Evolutionary conservation across 2,329 filamentous ascomycete genomes (phyloP).

Genomic region (Trichothecium roseum): DNA sequence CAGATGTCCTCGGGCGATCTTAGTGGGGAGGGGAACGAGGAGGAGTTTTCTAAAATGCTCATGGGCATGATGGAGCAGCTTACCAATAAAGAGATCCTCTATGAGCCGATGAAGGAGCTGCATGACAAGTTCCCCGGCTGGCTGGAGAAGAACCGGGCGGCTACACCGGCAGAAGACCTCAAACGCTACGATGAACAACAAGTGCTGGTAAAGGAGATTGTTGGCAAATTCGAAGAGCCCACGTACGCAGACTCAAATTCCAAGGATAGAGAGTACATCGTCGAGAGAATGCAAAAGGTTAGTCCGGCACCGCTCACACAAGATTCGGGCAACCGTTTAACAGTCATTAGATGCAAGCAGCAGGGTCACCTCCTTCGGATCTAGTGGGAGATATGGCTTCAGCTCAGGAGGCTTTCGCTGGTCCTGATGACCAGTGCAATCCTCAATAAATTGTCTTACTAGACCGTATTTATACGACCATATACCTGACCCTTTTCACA

Average conservation of each 20-base stretch:
- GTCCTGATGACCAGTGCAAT: conserved; percentile 51
- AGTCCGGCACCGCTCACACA: conserved; percentile 14
- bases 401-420: conserved; percentile 60
- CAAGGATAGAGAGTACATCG: conserved; percentile 80
- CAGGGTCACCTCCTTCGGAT: conserved; percentile 81
- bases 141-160: conserved; percentile 67
- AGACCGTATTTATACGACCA: too few species aligned
- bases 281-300: conserved; percentile 97
- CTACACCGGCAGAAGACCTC: conserved; percentile 59
- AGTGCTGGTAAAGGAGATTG: conserved; percentile 72
- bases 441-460: conserved; percentile 36
- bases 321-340: not conserved
- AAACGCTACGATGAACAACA: conserved; percentile 76
- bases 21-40: conserved; percentile 53
- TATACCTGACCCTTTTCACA: too few species aligned
- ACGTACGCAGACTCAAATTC: conserved; percentile 75
- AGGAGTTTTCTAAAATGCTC: conserved; percentile 89
- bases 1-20: conserved; percentile 57
- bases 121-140: conserved; percentile 86
- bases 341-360: conserved; percentile 76
- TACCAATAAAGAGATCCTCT: conserved; percentile 95
- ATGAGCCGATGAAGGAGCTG: conserved; percentile 97
- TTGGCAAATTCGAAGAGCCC: conserved; percentile 73
- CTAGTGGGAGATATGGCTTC: conserved; percentile 83
- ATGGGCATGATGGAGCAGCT: conserved; percentile 98